Base-by-base conservation (phyloP, 2,329 filamentous ascomycete genomes). In the Lachnum nothofagi region DNA sequence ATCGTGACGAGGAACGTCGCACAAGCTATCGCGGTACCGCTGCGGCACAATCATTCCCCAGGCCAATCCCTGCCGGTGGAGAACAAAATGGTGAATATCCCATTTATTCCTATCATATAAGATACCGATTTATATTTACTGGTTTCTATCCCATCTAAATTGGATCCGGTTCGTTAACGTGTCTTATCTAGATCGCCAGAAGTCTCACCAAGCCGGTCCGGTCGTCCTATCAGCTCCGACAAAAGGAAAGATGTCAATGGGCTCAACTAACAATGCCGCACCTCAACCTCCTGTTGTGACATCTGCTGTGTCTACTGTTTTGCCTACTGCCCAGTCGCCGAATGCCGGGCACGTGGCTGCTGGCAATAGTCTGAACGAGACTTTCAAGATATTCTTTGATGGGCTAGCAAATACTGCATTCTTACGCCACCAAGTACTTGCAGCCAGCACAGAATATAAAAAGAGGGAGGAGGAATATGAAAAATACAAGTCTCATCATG, bases 401-500 rank as follows among this genome's bases (percentile, higher is more conserved):
- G 25, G 6, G 6, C 6, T 12, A 27, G 25, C 25, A 27, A 12
- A 27, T 12, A 6, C 25, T 27, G 25, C 20, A 6, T 14, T 27
- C 25, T 20, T 19, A 3, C 22, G 19, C n/a, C 41, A 43, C 8
- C 46, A 48, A 35, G 25, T 39, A 29, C 34, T 22, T 3, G 20
- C 25, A 27, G 47, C 51, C n/a, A 45, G 38, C 37, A 43, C 39
- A 8, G 23, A 37, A 8, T 12, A 50, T 2, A 31, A 51, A 3
- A 49, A 52, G 23, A 35, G 48, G 16, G 33, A 33, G 4, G 24
- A 31, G 6, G 53, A 55, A 1, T 49, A 43, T 29, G 40, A 44
- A n/a, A 52, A 51, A 25, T 46, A 33, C 5, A 49, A 52, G 27
- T 10, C 10, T 17, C 24, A 50, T 16, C 54, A 55, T 29, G 56